Conservation (phyloP, 352 stramenopile species). For the Bremia lactucae region DNA sequence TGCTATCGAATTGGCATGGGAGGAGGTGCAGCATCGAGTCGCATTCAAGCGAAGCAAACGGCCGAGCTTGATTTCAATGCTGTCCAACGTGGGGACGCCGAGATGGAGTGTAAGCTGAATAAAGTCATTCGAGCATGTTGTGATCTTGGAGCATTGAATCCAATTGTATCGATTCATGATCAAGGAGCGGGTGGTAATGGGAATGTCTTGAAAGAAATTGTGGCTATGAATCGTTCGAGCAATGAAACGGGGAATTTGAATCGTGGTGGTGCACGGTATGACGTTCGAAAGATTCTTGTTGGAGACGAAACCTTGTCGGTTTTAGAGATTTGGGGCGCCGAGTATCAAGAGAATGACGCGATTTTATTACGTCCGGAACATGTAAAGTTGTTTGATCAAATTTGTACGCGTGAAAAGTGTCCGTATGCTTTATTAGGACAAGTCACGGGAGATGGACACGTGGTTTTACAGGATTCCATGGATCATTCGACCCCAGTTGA, state of each 20-base stretch:
- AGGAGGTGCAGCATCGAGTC: constrained; percentile 92
- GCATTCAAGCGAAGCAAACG: constrained; percentile 90
- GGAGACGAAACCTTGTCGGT: constrained; percentile 97
- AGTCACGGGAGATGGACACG: constrained; percentile 91
- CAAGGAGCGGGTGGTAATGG: constrained; percentile 98
- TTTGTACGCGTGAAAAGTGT: constrained; percentile 96
- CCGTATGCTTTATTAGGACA: constrained; percentile 92
- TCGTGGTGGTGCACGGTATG: constrained; percentile 81
- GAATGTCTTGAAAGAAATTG: constrained; percentile 99
- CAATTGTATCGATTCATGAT: constrained; percentile 99
- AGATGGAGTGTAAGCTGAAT: constrained; percentile 99
- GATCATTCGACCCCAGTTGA: constrained; percentile 93
- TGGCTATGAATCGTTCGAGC: constrained; percentile 84
- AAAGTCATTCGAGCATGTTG: constrained; percentile 97
- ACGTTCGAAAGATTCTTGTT: constrained; percentile 94
- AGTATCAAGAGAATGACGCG: constrained; percentile 99
- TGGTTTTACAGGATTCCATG: constrained; percentile 94
- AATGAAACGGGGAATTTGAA: constrained; percentile 83
- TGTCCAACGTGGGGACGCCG: constrained; percentile 97
- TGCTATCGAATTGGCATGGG: constrained; percentile 99
- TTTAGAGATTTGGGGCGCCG: constrained; percentile 98
- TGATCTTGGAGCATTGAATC: constrained; percentile 94
- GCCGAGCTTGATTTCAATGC: constrained; percentile 98
- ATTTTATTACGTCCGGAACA: constrained; percentile 89
- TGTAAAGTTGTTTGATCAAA: constrained; percentile 87